phyloP scores from a whole-genome alignment of 805 yeast genomes.

The Metschnikowia hibisci region DNA sequence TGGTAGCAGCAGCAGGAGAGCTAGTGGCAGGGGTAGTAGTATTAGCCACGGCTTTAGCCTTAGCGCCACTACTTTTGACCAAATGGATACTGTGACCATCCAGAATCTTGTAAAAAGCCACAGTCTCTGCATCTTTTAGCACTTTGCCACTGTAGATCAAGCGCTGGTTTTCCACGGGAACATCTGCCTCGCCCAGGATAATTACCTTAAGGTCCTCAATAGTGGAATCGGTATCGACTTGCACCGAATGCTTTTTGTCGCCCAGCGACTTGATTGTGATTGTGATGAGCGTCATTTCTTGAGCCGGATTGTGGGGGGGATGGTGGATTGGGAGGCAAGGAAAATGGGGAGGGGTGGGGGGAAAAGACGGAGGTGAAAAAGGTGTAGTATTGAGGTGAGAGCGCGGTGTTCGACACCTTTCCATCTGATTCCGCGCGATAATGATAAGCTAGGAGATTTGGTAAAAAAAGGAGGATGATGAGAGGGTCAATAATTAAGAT shows the following conservation, averaged over 20 bases:
- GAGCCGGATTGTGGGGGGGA: no score
- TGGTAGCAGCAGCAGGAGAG: constrained; percentile 1
- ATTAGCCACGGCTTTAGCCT: constrained; percentile 22
- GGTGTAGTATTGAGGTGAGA: background rate
- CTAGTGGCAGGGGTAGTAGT: constrained; percentile 14
- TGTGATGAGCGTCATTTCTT: constrained; percentile 25
- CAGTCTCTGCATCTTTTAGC: constrained; percentile 74
- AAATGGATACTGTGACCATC: constrained; percentile 84
- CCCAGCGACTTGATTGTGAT: constrained; percentile 53
- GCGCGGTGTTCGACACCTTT: constrained; percentile 2
- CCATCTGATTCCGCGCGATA: constrained; percentile 2
- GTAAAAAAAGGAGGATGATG: no score
- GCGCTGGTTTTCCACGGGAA: constrained; percentile 78
- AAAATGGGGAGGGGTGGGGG: background rate
- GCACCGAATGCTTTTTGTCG: constrained; percentile 72
- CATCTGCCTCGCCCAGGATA: constrained; percentile 56
- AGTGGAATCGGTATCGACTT: constrained; percentile 50
- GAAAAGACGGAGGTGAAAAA: background rate
- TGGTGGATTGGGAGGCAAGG: background rate
- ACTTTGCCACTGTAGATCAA: constrained; percentile 93
- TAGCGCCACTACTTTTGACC: constrained; percentile 60
- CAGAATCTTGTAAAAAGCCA: constrained; percentile 75
- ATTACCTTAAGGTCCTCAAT: constrained; percentile 66
- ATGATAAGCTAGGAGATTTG: background rate
- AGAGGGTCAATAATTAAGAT: no score